Evolutionary conservation across 352 stramenopile species (phyloP).

Genomic region (Pythium aphanidermatum): DNA sequence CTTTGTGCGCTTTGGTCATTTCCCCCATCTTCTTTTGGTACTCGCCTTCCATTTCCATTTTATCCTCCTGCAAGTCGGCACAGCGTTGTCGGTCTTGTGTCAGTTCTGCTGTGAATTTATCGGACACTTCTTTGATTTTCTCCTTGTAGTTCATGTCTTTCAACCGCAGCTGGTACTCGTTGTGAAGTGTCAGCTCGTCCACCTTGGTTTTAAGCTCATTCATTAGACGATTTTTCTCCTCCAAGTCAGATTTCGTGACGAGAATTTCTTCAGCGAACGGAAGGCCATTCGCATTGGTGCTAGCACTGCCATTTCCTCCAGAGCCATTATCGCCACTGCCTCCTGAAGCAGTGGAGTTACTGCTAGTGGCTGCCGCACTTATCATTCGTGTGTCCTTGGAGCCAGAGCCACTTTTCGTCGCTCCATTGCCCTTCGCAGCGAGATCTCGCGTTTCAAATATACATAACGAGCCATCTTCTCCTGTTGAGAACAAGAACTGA

Average conservation of each 20-base stretch:
- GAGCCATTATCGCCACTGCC: slow-evolving; percentile 21
- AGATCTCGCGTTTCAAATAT: slow-evolving; percentile 87
- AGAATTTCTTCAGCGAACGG: slow-evolving; percentile 91
- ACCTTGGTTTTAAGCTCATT: slow-evolving; percentile 93
- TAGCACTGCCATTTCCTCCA: slow-evolving; percentile 24
- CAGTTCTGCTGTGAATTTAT: slow-evolving; percentile 92
- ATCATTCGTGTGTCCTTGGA: slow-evolving; percentile 19
- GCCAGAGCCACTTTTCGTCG: slow-evolving; percentile 14
- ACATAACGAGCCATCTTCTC: slow-evolving; percentile 88
- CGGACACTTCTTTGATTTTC: slow-evolving; percentile 93
- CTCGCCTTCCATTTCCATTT: slow-evolving; percentile 88
- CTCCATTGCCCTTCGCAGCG: slow-evolving; percentile 28
- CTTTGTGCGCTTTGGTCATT: slow-evolving; percentile 86
- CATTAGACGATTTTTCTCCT: slow-evolving; percentile 91
- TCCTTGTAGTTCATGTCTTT: slow-evolving; percentile 96
- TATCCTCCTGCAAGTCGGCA: slow-evolving; percentile 85
- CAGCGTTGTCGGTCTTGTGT: slow-evolving; percentile 91
- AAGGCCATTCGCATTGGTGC: slow-evolving; percentile 49
- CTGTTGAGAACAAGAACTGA: slow-evolving; percentile 89
- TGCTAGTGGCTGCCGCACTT: slow-evolving; percentile 21
- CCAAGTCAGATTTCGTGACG: slow-evolving; percentile 90
- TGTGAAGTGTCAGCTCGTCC: slow-evolving; percentile 91
- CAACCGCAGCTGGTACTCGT: slow-evolving; percentile 93
- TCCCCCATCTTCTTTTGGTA: slow-evolving; percentile 89
- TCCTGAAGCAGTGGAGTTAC: slow-evolving; percentile 3